Conservation (phyloP, 306 rosid genomes). For the Trichosanthes truncata region DNA sequence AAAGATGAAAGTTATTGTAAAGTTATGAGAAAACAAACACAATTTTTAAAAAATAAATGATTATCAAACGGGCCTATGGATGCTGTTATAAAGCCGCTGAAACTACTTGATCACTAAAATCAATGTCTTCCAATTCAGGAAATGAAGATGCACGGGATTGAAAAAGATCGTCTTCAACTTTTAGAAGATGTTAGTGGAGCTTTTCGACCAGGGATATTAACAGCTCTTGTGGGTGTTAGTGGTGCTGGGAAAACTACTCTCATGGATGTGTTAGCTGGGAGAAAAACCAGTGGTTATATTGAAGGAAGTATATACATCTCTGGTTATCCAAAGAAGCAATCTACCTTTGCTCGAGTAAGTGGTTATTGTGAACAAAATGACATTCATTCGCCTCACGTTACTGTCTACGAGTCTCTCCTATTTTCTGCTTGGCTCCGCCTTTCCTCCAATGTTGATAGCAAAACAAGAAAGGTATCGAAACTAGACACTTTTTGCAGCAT, state of each 20-base stretch:
- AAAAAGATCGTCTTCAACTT: constrained; percentile 45
- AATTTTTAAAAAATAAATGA: too few relatives aligned
- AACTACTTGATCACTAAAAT: not conserved
- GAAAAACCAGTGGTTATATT: constrained; percentile 51
- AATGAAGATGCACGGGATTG: constrained; percentile 48
- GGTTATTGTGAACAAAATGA: constrained; percentile 71
- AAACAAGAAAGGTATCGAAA: constrained; percentile 30
- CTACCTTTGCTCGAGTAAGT: constrained; percentile 50
- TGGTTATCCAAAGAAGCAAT: constrained; percentile 57
- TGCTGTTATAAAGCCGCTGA: not conserved
- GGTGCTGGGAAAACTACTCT: constrained; percentile 73
- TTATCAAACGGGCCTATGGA: not conserved
- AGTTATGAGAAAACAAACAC: not conserved
- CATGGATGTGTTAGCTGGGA: constrained; percentile 63
- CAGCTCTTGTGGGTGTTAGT: constrained; percentile 65
- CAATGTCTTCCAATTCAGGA: constrained; percentile 23
- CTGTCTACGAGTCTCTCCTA: constrained; percentile 51
- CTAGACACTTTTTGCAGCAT: not conserved
- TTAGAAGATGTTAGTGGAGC: constrained; percentile 55
- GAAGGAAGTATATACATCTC: constrained; percentile 51
- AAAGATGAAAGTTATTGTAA: not conserved
- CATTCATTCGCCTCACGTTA: constrained; percentile 56
- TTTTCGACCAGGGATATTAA: constrained; percentile 46
- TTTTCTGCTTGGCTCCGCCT: constrained; percentile 72
- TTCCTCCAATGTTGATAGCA: constrained; percentile 19